Percentiles rank a stretch among this genome's conserved stretches.
These are phyloP conservation scores for Talaromyces funiculosus DNA, from an alignment of 2,329 filamentous ascomycete genomes.

Conservation along the genomic window DNA sequence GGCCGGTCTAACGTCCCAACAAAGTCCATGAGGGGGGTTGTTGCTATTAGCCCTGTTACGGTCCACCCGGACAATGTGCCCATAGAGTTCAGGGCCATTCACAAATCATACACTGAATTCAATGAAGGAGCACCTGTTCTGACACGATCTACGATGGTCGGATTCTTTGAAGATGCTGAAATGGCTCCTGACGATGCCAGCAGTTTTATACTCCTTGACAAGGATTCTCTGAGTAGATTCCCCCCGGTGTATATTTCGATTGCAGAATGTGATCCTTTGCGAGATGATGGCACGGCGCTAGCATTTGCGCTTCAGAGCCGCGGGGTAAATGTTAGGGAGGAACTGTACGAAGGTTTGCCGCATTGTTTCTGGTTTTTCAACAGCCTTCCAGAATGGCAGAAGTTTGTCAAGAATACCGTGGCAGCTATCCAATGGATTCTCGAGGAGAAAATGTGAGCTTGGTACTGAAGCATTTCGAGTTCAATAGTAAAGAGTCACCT, in stretches of 20 bases:
- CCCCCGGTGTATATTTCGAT: not conserved
- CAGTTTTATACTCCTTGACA: not conserved
- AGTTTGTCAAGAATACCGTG: not conserved
- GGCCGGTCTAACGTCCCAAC: not conserved
- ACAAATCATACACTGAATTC: not conserved
- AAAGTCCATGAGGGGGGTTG: not conserved
- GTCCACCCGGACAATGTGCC: not conserved
- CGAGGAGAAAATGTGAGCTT: not conserved
- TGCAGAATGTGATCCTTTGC: not conserved
- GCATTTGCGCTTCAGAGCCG: not conserved
- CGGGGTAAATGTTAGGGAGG: not conserved
- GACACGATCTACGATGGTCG: not conserved
- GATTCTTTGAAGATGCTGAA: not conserved
- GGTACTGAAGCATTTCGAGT: not conserved
- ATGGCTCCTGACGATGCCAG: not conserved
- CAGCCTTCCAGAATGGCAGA: not conserved
- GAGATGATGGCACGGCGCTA: not conserved
- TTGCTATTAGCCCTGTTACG: not conserved
- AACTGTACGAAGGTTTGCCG: not conserved
- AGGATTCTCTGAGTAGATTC: not conserved
- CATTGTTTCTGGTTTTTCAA: constrained; percentile 5
- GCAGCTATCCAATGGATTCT: constrained; percentile 24
- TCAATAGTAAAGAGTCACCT: not conserved
- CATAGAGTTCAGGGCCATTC: not conserved
- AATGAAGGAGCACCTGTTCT: not conserved